Base-by-base conservation (phyloP, 495 filamentous ascomycete genomes). In the Cercophora samala region DNA sequence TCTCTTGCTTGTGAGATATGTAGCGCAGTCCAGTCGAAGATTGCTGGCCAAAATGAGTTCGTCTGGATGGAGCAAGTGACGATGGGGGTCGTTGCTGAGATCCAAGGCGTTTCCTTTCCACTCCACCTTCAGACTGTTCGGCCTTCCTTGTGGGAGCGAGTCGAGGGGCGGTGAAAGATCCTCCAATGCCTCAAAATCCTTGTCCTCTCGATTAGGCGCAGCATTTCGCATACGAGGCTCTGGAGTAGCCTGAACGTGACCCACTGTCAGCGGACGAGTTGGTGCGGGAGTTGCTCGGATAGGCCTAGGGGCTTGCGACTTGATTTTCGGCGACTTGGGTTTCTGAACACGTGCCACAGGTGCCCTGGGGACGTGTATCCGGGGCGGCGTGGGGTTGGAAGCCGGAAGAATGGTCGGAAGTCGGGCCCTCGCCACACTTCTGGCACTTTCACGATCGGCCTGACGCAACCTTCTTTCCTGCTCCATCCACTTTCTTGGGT, bases 1-100 rank as follows among this genome's bases (percentile, higher is more conserved):
- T 69, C 95, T 88, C 85, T 99, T 99, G 82, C 90, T 95, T 72
- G 91, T 94, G 25, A 99, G 85, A 72, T 99, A 99, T 54, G 91
- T 93, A 26, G 92, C 93, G 73, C 91, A 93, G 69, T 90, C 90
- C 42, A 99, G 86, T 62, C 95, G 87, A 22, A 99, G 86, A 23
- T 87, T 90, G 53, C 89, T 86, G 37, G 93, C 93, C 37, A 97
- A 84, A 56, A 83, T 81, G 65, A 95, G 68, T 79, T 99, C 95
- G 58, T 91, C 89, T 5, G 88, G 83, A 75, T 93, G 91, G 60
- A 97, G 88, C 55, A 93, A 81, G 65, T 90, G 75, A 42, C 84
- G 83, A 75, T 97, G 86, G 58, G 91, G 90, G 73, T 97, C 93
- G 73, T 85, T 86, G 77, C 83, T 86, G 66, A 97, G 85, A 75